These are phyloP conservation scores for Herpotrichia juniperi DNA, from an alignment of 2,329 filamentous ascomycete genomes.

Conservation along the genomic window DNA sequence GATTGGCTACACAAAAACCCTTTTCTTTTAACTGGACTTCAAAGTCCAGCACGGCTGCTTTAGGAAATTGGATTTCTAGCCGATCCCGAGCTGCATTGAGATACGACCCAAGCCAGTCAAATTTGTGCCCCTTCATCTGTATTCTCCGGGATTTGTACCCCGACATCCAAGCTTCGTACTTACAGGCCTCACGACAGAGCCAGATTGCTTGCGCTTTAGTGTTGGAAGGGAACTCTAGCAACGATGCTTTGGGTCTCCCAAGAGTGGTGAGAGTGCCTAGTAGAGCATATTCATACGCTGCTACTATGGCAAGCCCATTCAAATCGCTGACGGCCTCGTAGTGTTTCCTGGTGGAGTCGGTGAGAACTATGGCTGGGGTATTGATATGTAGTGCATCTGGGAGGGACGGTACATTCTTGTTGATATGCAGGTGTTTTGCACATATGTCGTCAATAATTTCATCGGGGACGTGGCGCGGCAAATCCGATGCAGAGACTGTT, in stretches of 20 bases:
- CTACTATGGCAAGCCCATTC: slow-evolving; percentile 14
- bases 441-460: slow-evolving; percentile 8
- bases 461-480: slow-evolving; percentile 8
- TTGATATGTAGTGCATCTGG: slow-evolving; percentile 10
- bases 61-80: slow-evolving; percentile 7
- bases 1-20: slow-evolving; percentile 4
- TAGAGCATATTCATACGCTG: slow-evolving; percentile 11
- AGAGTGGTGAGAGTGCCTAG: slow-evolving; percentile 15
- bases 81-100: slow-evolving; percentile 7
- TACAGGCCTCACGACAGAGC: slow-evolving; percentile 13
- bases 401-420: background rate
- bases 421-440: slow-evolving; percentile 10
- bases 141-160: slow-evolving; percentile 10
- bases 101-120: slow-evolving; percentile 12
- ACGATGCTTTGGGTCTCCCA: background rate
- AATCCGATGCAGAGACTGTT: slow-evolving; percentile 7
- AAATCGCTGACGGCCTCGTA: slow-evolving; percentile 16
- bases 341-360: slow-evolving; percentile 8
- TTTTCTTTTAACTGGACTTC: slow-evolving; percentile 11
- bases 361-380: slow-evolving; percentile 10
- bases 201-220: slow-evolving; percentile 7
- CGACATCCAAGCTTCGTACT: slow-evolving; percentile 8
- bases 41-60: slow-evolving; percentile 6
- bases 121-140: slow-evolving; percentile 12
- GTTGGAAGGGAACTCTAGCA: background rate